phyloP scores from a whole-genome alignment of 2,329 filamentous ascomycete species.

The Juglanconis oblonga region DNA sequence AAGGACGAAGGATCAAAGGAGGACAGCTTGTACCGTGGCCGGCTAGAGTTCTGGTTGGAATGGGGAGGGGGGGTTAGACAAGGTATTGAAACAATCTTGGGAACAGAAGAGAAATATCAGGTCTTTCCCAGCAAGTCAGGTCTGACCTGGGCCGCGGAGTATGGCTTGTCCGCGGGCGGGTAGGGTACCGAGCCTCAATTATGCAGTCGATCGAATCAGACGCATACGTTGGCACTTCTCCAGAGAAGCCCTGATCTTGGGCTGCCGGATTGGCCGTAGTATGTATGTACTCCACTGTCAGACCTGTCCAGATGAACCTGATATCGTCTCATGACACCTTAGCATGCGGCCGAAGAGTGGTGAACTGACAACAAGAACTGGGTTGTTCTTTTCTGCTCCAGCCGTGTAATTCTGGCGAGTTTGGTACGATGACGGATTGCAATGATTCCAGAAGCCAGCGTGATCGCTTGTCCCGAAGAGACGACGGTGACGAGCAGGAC shows the following conservation, averaged over 20 bases:
- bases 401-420: too few relatives aligned
- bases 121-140: not conserved
- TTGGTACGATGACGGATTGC: too few relatives aligned
- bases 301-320: too few relatives aligned
- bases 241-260: not conserved
- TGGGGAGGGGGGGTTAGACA: not conserved
- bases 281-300: not conserved
- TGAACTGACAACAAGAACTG: too few relatives aligned
- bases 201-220: not conserved
- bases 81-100: not conserved
- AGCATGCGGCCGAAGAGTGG: too few relatives aligned
- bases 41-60: not conserved
- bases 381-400: too few relatives aligned
- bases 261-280: slow-evolving; percentile 1
- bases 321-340: too few relatives aligned
- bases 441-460: too few relatives aligned
- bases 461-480: too few relatives aligned
- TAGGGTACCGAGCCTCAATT: slow-evolving; percentile 5
- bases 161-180: not conserved
- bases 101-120: not conserved
- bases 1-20: not conserved
- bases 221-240: not conserved
- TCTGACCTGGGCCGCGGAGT: not conserved
- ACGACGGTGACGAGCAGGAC: too few relatives aligned
- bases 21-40: not conserved